Evolutionary conservation across 2,329 filamentous ascomycete genomes (phyloP).

Genomic region (Xylaria sp.): DNA sequence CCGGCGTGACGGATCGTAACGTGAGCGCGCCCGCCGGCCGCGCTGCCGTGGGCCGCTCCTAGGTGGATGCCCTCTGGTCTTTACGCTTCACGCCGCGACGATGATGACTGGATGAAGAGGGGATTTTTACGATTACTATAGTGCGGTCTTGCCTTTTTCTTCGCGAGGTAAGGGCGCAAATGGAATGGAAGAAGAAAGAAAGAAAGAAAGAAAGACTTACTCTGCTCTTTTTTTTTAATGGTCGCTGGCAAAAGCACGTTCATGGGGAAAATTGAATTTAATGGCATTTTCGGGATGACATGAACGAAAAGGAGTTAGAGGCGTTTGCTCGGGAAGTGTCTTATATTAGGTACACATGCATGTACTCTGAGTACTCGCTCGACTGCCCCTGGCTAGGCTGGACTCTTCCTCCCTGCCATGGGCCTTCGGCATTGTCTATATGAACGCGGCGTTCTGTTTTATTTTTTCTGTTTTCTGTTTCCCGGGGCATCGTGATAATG

Average conservation of each 20-base stretch:
- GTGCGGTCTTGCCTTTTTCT: neutral
- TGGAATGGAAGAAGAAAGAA: no score
- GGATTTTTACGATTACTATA: neutral
- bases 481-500: neutral
- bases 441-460: slow-evolving; percentile 5
- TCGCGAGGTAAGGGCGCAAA: neutral
- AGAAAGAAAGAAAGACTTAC: neutral
- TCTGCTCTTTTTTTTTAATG: neutral
- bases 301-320: slow-evolving; percentile 1
- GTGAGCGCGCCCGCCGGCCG: slow-evolving; percentile 59
- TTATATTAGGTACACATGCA: neutral
- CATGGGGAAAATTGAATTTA: neutral
- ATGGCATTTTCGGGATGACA: slow-evolving; percentile 8
- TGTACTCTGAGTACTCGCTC: neutral
- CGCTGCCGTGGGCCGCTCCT: slow-evolving; percentile 45
- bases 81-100: slow-evolving; percentile 26
- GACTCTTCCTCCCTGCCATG: neutral
- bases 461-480: neutral
- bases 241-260: neutral
- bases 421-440: neutral
- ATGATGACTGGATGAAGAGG: slow-evolving; percentile 3
- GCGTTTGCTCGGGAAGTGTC: slow-evolving; percentile 2
- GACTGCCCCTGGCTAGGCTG: neutral
- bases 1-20: slow-evolving; percentile 59
- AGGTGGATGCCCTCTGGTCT: slow-evolving; percentile 27